These are phyloP conservation scores for Mycena venus DNA, from an alignment of 768 basidiomycete species.

Conservation along the genomic window DNA sequence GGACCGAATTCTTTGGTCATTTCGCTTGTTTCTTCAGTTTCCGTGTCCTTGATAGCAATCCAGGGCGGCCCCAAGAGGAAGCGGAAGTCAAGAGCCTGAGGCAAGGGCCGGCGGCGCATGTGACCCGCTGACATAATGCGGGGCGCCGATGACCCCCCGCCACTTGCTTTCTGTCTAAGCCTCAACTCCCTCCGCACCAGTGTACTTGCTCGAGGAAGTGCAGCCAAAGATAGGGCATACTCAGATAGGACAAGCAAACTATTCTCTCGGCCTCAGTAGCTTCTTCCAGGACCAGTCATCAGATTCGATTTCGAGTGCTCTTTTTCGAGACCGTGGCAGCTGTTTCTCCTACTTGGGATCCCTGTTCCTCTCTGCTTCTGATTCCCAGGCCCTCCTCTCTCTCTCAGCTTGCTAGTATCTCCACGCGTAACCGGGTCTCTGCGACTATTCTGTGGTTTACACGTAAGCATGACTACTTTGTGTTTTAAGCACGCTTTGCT, in stretches of 20 bases:
- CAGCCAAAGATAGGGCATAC: not conserved
- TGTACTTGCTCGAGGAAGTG: not conserved
- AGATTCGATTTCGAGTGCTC: slow-evolving; percentile 12
- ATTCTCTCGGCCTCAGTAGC: slow-evolving; percentile 16
- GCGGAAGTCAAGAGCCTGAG: no score
- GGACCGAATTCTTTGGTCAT: not conserved
- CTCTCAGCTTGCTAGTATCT: slow-evolving; percentile 26
- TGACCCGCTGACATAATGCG: slow-evolving; percentile 9
- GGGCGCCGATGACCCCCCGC: not conserved
- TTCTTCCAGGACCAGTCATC: not conserved
- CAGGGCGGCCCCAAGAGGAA: not conserved
- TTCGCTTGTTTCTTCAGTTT: no score
- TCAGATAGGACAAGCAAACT: not conserved
- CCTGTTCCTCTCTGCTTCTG: slow-evolving; percentile 23
- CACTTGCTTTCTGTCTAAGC: slow-evolving; percentile 8
- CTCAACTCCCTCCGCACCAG: not conserved
- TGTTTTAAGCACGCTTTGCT: slow-evolving; percentile 27
- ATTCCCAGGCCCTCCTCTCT: slow-evolving; percentile 22
- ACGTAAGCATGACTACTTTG: slow-evolving; percentile 26
- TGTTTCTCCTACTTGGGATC: slow-evolving; percentile 13
- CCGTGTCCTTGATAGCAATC: not conserved
- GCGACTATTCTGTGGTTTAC: slow-evolving; percentile 7
- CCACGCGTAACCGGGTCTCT: slow-evolving; percentile 19
- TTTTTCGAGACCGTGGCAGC: slow-evolving; percentile 20
- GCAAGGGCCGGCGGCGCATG: no score